These are phyloP conservation scores for Toxicodendron radicans DNA, from an alignment of 345 rosid species.

Conservation along the genomic window DNA sequence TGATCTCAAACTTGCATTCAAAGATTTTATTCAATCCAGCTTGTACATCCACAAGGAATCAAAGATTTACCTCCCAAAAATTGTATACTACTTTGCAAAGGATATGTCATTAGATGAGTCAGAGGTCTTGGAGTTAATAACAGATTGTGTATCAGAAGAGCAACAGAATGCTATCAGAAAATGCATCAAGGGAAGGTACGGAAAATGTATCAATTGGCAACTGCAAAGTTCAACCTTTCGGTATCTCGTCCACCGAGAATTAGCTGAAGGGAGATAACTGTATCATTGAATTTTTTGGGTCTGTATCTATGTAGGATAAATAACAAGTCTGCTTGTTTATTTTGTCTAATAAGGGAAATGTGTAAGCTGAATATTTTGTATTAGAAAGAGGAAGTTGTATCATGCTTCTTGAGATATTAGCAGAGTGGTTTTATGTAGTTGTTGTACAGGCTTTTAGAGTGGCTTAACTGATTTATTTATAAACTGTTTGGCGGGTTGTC, in stretches of 20 bases:
- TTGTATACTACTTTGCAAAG: conserved; percentile 57
- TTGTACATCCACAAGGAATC: conserved; percentile 59
- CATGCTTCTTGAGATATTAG: neutral
- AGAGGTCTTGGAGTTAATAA: conserved; percentile 43
- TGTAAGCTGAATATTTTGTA: conserved; percentile 11
- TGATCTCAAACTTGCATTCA: conserved; percentile 60
- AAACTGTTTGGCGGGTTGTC: neutral
- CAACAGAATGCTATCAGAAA: conserved; percentile 50
- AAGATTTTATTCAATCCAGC: conserved; percentile 57
- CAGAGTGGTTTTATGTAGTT: conserved; percentile 7
- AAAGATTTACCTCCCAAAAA: conserved; percentile 66
- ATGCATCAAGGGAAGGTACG: conserved; percentile 52
- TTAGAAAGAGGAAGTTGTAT: neutral
- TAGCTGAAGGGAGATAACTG: conserved; percentile 34
- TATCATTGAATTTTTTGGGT: neutral
- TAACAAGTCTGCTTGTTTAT: neutral
- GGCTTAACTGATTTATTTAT: neutral
- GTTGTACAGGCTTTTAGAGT: conserved; percentile 9
- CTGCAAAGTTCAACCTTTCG: conserved; percentile 68
- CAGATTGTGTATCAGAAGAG: conserved; percentile 46
- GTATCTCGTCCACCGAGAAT: conserved; percentile 57
- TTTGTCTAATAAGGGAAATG: neutral
- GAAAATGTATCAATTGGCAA: conserved; percentile 60
- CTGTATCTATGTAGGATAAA: neutral
- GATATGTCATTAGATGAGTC: conserved; percentile 57